Conservation (phyloP, 768 basidiomycete species). For the Paxillus rubicundulus region DNA sequence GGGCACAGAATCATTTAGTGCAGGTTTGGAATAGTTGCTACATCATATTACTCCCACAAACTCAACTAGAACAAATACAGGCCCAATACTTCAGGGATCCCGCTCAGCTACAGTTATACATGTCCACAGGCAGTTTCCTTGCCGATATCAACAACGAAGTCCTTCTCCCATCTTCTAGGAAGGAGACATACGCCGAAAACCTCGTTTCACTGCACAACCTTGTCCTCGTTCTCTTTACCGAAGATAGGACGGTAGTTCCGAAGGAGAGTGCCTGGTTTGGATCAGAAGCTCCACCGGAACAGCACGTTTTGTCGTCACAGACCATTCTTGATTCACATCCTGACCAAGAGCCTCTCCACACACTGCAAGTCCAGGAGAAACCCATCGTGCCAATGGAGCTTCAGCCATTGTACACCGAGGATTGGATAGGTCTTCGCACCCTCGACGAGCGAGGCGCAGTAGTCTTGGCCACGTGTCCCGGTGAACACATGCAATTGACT, state of each 20-base stretch:
- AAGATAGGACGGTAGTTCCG: constrained; percentile 77
- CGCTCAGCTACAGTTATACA: constrained; percentile 53
- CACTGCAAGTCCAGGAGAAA: constrained; percentile 18
- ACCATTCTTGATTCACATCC: background rate
- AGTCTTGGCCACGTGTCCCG: constrained; percentile 59
- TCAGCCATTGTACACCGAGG: constrained; percentile 71
- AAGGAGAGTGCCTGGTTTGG: constrained; percentile 90
- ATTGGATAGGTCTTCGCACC: constrained; percentile 76
- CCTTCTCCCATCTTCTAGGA: constrained; percentile 43
- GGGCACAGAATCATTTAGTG: constrained; percentile 75
- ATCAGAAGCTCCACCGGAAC: constrained; percentile 49
- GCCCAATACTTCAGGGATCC: constrained; percentile 89
- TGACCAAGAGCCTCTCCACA: constrained; percentile 14
- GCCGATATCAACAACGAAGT: constrained; percentile 77
- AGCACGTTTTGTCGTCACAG: constrained; percentile 20
- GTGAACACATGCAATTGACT: constrained; percentile 72
- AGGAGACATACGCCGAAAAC: constrained; percentile 58
- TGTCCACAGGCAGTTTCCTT: constrained; percentile 63
- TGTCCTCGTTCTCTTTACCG: constrained; percentile 69
- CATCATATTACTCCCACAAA: background rate
- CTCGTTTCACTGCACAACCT: constrained; percentile 62
- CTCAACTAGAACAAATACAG: constrained; percentile 33
- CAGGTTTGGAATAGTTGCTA: constrained; percentile 44
- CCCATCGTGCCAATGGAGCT: constrained; percentile 64
- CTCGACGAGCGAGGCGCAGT: constrained; percentile 68